Base-by-base conservation (phyloP, 129 eudicot genomes). In the Chrysanthemum makinoi region DNA sequence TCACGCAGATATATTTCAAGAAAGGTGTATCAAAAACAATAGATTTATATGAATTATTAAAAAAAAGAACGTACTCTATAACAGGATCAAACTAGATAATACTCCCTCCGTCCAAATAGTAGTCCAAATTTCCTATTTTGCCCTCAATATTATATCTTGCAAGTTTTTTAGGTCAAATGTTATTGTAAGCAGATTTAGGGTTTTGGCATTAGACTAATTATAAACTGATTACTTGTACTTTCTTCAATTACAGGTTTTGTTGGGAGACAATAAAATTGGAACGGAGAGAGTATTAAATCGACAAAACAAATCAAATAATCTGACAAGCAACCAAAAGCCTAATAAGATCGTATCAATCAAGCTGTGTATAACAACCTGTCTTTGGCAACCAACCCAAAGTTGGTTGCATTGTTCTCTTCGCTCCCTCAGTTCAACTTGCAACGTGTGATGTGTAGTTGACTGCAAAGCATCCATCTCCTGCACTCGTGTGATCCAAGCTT, bases 401-500 rank as follows among this genome's bases (percentile, higher is more conserved):
- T 87, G 99, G 78, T 90, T 86, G 74, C 83, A 94, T 18, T 90
- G 99, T 68, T 95, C 97, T 1, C 86, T 72, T 44, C 97, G 93
- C 16, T 94, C 99, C 69, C 88, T 86, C 60, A 95, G 62, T 78
- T 90, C 99, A 81, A 86, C 89, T 81, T 90, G 97, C 56, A 89
- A 72, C 0, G 83, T 72, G 77, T 86, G 94, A 75, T 76, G 74
- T 3, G 86, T 73, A 39, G 77, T 83, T 52, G 92, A 85, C 68
- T 90, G 92, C 82, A 94, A 69, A 4, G 76, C 88, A 63, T 93
- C 98, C 90, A 94, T 84, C 66, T 95, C 99, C 66, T 90, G 99
- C 13, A 79, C 91, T 15, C 97, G 91, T 49, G 89, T 60, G 2
- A 95, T 88, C 99, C 99, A 94, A 43, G 89, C 80, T 67, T 95